A percentile compares a stretch with the other conserved stretches of the same genome.
Evolutionary conservation across 768 basidiomycete species (phyloP).

Genomic region (Lactarius vividus): DNA sequence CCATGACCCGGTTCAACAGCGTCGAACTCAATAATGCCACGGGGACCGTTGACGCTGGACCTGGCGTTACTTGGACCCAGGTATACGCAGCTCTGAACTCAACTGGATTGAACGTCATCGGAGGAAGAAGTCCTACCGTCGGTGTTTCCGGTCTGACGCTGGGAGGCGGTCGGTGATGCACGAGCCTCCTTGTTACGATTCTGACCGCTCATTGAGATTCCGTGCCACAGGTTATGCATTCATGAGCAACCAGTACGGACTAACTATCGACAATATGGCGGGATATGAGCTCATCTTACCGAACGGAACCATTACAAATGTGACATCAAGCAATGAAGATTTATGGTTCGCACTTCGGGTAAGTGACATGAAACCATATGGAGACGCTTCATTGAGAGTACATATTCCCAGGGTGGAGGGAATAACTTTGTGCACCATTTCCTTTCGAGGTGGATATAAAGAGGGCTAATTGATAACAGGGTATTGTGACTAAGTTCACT

Average conservation of each 20-base stretch:
- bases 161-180: too few species aligned
- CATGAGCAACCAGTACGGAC: too few species aligned
- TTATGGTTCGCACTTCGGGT: conserved; percentile 18
- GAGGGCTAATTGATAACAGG: not conserved
- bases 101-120: too few species aligned
- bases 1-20: too few species aligned
- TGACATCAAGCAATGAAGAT: too few species aligned
- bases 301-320: conserved; percentile 26
- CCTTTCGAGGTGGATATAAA: too few species aligned
- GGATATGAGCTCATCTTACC: conserved; percentile 34
- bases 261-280: conserved; percentile 34
- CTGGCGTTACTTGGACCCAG: too few species aligned
- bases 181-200: not conserved
- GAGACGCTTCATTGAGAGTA: not conserved
- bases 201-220: too few species aligned
- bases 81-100: too few species aligned
- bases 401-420: conserved; percentile 10
- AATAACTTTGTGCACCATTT: conserved; percentile 18
- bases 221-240: too few species aligned
- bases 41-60: too few species aligned
- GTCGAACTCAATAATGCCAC: too few species aligned
- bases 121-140: conserved; percentile 26
- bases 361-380: not conserved
- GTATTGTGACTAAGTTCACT: conserved; percentile 4
- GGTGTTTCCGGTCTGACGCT: conserved; percentile 29